These are phyloP conservation scores for Ogataea dorogensis DNA, from an alignment of 805 yeast genomes.

Conservation along the genomic window DNA sequence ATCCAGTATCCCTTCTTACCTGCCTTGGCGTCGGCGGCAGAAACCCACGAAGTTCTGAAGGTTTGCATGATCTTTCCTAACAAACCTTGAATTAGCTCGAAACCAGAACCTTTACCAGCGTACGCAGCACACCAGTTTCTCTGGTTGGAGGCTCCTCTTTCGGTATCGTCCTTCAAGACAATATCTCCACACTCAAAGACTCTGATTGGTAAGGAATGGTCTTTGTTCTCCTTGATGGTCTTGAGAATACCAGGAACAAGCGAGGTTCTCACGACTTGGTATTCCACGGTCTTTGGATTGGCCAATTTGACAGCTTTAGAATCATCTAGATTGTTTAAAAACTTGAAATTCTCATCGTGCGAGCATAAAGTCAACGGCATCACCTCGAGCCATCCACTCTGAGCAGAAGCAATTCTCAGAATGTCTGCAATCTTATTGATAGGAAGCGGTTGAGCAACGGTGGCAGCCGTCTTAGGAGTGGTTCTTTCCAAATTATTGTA, in stretches of 20 bases:
- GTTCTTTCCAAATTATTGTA: constrained; percentile 83
- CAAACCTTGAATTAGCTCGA: constrained; percentile 91
- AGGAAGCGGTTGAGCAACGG: constrained; percentile 85
- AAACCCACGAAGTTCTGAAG: constrained; percentile 80
- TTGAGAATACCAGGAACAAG: constrained; percentile 92
- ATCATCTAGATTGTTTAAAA: constrained; percentile 68
- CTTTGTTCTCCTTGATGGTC: constrained; percentile 93
- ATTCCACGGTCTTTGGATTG: constrained; percentile 94
- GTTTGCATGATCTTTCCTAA: constrained; percentile 95
- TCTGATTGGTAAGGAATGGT: constrained; percentile 90
- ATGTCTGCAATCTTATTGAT: constrained; percentile 90
- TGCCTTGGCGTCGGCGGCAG: constrained; percentile 43
- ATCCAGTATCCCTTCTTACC: constrained; percentile 83
- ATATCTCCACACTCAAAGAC: constrained; percentile 96
- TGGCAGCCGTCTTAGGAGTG: constrained; percentile 71
- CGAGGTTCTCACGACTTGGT: constrained; percentile 96
- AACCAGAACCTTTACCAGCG: constrained; percentile 94
- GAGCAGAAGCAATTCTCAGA: constrained; percentile 84
- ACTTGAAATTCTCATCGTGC: constrained; percentile 94
- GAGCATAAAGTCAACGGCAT: constrained; percentile 94
- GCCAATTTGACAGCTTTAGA: constrained; percentile 85
- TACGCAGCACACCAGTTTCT: constrained; percentile 93
- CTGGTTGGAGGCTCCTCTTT: constrained; percentile 88
- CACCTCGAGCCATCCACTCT: constrained; percentile 94
- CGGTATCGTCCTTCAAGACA: constrained; percentile 78